These are phyloP conservation scores for Gracilaria caudata DNA, from an alignment of 23 red algal genomes.

Conservation along the genomic window DNA sequence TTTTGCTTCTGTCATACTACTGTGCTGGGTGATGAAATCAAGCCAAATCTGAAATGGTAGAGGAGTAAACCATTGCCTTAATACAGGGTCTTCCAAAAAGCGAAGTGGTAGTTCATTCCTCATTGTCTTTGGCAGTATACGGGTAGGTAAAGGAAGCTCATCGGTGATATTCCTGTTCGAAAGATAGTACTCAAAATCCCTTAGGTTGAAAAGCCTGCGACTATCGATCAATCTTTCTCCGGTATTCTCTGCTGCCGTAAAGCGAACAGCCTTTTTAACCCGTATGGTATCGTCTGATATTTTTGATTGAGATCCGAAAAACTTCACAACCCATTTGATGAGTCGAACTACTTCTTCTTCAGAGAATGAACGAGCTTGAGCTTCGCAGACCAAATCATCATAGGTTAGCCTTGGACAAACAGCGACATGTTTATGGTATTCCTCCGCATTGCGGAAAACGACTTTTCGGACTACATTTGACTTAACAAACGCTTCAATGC, in stretches of 20 bases:
- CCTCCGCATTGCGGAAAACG: constrained; percentile 49
- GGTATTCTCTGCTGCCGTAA: background rate
- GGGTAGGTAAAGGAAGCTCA: constrained; percentile 43
- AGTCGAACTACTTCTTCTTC: constrained; percentile 48
- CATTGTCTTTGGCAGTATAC: constrained; percentile 23
- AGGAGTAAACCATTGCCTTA: constrained; percentile 52
- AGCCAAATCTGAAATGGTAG: constrained; percentile 34
- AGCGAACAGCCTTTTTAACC: constrained; percentile 29
- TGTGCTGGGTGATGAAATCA: constrained; percentile 35
- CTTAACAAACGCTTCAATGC: constrained; percentile 70
- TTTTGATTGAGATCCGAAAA: constrained; percentile 7
- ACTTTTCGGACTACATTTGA: constrained; percentile 37
- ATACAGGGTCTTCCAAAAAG: constrained; percentile 12
- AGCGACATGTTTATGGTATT: constrained; percentile 47
- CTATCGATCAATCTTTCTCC: background rate
- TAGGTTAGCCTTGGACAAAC: constrained; percentile 20
- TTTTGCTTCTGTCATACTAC: constrained; percentile 25
- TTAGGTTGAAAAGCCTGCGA: background rate
- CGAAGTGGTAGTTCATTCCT: background rate
- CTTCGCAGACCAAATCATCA: constrained; percentile 19
- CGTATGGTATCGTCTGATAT: background rate
- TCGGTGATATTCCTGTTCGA: background rate
- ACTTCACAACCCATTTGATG: constrained; percentile 60
- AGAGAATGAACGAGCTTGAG: background rate
- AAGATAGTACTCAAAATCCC: constrained; percentile 35